phyloP scores from a whole-genome alignment of 2,329 filamentous ascomycete species.

The Trichoderma aggressivum region DNA sequence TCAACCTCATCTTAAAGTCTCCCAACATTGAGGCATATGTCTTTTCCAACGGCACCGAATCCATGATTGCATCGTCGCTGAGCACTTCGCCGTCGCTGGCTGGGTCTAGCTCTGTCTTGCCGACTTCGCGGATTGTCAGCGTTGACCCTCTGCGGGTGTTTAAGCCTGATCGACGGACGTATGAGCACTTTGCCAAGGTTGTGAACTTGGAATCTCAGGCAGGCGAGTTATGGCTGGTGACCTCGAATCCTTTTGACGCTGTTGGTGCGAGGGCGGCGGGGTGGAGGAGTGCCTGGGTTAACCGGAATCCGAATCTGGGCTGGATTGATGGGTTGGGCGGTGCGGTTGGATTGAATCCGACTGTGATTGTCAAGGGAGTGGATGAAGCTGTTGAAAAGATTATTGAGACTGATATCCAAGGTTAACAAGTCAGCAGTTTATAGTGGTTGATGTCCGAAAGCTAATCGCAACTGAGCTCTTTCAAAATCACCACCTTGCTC shows the following conservation, averaged over 20 bases:
- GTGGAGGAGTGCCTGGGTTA: conserved; percentile 64
- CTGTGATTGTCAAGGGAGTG: conserved; percentile 51
- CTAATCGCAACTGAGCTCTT: too few species aligned
- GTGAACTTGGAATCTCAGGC: conserved; percentile 45
- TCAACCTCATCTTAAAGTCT: conserved; percentile 45
- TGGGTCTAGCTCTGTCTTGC: conserved; percentile 44
- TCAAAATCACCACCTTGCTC: background rate
- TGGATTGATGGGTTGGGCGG: conserved; percentile 63
- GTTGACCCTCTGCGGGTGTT: conserved; percentile 59
- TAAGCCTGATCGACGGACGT: conserved; percentile 63
- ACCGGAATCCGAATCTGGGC: conserved; percentile 53
- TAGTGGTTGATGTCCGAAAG: too few species aligned
- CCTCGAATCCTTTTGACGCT: conserved; percentile 70
- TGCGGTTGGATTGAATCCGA: conserved; percentile 46
- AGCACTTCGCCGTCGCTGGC: conserved; percentile 53
- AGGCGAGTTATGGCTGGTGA: conserved; percentile 63
- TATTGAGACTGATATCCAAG: background rate
- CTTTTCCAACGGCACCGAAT: conserved; percentile 67
- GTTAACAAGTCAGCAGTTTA: too few species aligned
- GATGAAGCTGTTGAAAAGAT: conserved; percentile 52
- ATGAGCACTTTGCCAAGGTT: conserved; percentile 54
- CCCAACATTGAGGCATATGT: conserved; percentile 51
- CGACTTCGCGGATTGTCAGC: conserved; percentile 47
- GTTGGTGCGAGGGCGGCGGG: conserved; percentile 61
- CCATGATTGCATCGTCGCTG: conserved; percentile 62